Base-by-base conservation (phyloP, 306 rosid genomes). In the Quercus bicolor region DNA sequence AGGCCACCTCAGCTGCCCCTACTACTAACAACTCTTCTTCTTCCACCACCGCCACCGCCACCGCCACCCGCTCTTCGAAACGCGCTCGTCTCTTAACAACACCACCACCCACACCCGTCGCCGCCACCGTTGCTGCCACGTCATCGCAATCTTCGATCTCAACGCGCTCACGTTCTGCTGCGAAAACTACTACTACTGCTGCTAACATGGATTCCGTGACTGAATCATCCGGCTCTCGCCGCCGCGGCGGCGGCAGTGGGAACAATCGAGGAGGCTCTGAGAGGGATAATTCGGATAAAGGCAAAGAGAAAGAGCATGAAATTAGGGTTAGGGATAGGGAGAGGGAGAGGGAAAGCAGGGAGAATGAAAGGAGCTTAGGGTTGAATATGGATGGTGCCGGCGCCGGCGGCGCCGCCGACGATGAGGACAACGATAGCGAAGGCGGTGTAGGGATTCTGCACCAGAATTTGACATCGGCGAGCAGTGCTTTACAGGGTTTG, bases 1-100 rank as follows among this genome's bases (percentile, higher is more conserved):
- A 96, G 99, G 99, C 97, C 87, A 90, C 98, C 94, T 96, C 98
- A 96, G 90, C 99, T 80, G 99, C 98, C 98, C 99, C 98, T 86
- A 93, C 97, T 85, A 87, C 99, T 13, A 88, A 92, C 2, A 89
- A 96, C 26, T 85, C 98, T 6, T 90, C 87, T 89, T 93, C 96
- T 20, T 79, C 89, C 8, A 33, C 89, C 8, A 33, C 37, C 33
- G 34, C 6, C 40, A 34, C 40, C 40, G 7, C 40, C 40, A 34
- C 43, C 45, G 45, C 45, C 78, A 91, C 98, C 61, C 97, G 98
- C 80, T 80, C 97, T 12, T 80, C 23, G 83, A 95, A 93, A 83
- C 98, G 97, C 61, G 33, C 97, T 14, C 98, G 96, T 75, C 84
- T 90, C 5, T 84, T 8, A 37, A 37, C 45, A 7, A 37, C 45